Base-by-base conservation (phyloP, 2,329 filamentous ascomycete genomes). In the Pseudocercospora vitis region DNA sequence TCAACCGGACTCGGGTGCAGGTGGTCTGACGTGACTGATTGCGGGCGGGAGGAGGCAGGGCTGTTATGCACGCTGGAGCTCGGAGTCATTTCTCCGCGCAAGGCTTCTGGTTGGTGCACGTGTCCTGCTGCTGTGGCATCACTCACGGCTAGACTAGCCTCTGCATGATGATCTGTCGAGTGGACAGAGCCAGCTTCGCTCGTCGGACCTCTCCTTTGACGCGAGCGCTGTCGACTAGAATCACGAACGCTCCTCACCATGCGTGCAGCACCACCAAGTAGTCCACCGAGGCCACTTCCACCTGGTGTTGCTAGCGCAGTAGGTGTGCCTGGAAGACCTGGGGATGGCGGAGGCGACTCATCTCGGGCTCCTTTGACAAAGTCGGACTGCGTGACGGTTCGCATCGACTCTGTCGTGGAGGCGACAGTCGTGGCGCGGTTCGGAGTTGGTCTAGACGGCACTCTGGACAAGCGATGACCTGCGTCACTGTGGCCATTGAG, bases 131-230 rank as follows among this genome's bases (percentile, higher is more conserved):
- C 86, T 18, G 80, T 73, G 1, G 83, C 78, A 3, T 78, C 82
- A 66, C 80, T 87, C 21, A 89, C 63, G 3, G 81, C 82, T 2
- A 90, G 77, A 58, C 81, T 83, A 1, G 88, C 77, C 33, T 79
- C 79, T 2, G 80, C 81, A 55, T 87, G 84, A 60, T 86, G 84
- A 65, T 89, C 84, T 7, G 77, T 73, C 48, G 76, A 82, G 18
- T 76, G 42, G 18, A 86, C 84, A 2, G 73, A 81, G 60, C 59
- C 79, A 35, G 83, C 77, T 55, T 90, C 86, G 5, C 83, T 82
- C 0, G 86, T 89, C 26, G 78, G 79, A 4, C 82, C 80, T 29
- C 85, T 78, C 9, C 55, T 63, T 29, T 73, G 68, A 18, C 72
- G 70, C 29, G 80, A 77, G 33, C 81, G 68, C 1, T 76, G 71